A percentile compares a stretch with the other conserved stretches of the same genome.
These are phyloP conservation scores for Astraeus odoratus DNA, from an alignment of 768 basidiomycete genomes.

Conservation along the genomic window DNA sequence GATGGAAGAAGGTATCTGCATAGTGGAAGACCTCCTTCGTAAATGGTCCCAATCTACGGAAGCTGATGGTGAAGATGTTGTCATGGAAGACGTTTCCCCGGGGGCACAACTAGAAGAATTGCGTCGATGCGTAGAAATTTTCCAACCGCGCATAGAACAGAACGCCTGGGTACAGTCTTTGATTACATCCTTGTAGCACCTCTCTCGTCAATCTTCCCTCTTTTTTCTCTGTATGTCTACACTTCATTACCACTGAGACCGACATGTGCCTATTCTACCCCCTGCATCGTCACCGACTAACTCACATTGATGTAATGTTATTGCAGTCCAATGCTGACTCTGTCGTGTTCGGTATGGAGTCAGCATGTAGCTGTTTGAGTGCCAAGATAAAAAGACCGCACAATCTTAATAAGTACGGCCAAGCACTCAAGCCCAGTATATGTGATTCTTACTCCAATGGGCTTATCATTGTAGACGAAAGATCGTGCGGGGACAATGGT, in stretches of 20 bases:
- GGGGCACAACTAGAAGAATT: slow-evolving; percentile 40
- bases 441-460: too few relatives aligned
- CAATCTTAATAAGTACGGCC: too few relatives aligned
- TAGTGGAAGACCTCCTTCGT: slow-evolving; percentile 74
- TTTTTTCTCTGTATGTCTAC: not conserved
- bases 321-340: too few relatives aligned
- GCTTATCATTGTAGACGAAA: too few relatives aligned
- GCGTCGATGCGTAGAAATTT: slow-evolving; percentile 55
- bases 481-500: too few relatives aligned
- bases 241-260: not conserved
- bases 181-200: slow-evolving; percentile 33
- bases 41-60: slow-evolving; percentile 48
- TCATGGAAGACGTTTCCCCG: slow-evolving; percentile 40
- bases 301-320: too few relatives aligned
- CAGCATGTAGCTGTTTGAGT: too few relatives aligned
- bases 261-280: not conserved
- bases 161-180: slow-evolving; percentile 75
- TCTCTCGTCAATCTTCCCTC: not conserved
- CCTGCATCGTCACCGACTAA: too few relatives aligned
- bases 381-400: too few relatives aligned
- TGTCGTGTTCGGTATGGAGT: too few relatives aligned
- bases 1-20: slow-evolving; percentile 69
- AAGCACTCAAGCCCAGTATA: too few relatives aligned
- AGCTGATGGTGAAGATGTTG: slow-evolving; percentile 37
- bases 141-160: slow-evolving; percentile 60